Percentiles rank a stretch among this genome's conserved stretches.
Evolutionary conservation across 1,284 basidiomycete species (phyloP).

Genomic region (Leccinum griseonigrum): DNA sequence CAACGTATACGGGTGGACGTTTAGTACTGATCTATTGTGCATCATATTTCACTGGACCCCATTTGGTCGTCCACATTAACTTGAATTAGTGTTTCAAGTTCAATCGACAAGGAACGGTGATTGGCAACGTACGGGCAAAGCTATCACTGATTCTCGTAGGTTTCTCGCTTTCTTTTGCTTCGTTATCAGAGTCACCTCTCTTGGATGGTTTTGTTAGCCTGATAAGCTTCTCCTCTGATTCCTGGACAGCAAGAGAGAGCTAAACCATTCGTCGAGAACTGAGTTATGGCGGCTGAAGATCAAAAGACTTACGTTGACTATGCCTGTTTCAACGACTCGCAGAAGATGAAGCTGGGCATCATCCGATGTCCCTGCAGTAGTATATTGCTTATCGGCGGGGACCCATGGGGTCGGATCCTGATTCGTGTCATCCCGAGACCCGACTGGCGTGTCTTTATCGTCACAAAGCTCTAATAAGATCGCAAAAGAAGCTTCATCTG

Average conservation of each 20-base stretch:
- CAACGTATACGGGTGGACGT: conserved; percentile 87
- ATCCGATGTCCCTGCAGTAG: conserved; percentile 57
- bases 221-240: conserved; percentile 65
- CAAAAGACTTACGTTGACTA: conserved; percentile 66
- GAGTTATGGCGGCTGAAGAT: not conserved
- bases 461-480: conserved; percentile 82
- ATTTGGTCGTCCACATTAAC: conserved; percentile 2
- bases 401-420: conserved; percentile 74
- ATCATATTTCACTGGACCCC: conserved; percentile 8
- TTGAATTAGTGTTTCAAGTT: conserved; percentile 8
- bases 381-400: conserved; percentile 62
- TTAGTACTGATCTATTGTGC: conserved; percentile 38
- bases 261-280: conserved; percentile 27
- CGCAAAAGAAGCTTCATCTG: conserved; percentile 79
- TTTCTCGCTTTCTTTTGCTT: conserved; percentile 35
- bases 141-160: conserved; percentile 8
- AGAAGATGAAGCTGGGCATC: conserved; percentile 66
- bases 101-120: not conserved
- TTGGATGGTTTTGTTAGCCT: conserved; percentile 21
- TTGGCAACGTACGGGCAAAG: not conserved
- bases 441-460: conserved; percentile 55
- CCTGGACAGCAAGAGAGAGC: conserved; percentile 77
- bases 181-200: conserved; percentile 9
- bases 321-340: conserved; percentile 80
- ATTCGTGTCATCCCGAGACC: conserved; percentile 43